Base-by-base conservation (phyloP, 2,329 filamentous ascomycete genomes). In the Hypoxylon sp. region DNA sequence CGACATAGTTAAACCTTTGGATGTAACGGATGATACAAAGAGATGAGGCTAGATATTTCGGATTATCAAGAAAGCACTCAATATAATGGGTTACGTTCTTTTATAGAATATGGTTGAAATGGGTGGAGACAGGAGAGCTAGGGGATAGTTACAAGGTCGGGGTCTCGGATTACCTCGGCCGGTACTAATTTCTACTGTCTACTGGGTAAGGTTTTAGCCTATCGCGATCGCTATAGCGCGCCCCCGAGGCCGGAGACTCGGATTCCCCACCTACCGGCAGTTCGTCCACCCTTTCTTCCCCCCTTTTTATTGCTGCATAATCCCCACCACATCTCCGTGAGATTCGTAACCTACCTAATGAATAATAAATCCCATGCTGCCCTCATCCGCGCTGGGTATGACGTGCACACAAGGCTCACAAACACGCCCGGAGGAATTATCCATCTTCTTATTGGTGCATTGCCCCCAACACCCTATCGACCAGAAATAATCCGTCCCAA, bases 141-240 rank as follows among this genome's bases (percentile, higher is more conserved):
- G 32, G 32, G 13, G 32, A 37, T 37, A 37, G 32, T 37, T n/a
- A 43, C 48, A 39, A 53, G 53, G 39, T 68, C 66, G 66, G 66
- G 52, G 60, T 62, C 56, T 64, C 59, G 57, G 66, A 59, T 67
- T 55, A 67, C 58, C 49, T 66, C 63, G 63, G 57, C 26, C 54
- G 64, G 56, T 49, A 56, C 22, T 56, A 50, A n/a, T 30, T 5
- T n/a, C 26, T 26, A 15, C 10, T 20, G 20, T n/a, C n/a, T n/a
- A n/a, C n/a, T n/a, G n/a, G n/a, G n/a, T n/a, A n/a, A n/a, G 20
- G 43, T 26, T 66, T 66, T 68, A 68, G 65, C 65, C 65, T 66
- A 55, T 68, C 59, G 52, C 19, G 13, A 46, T 64, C 57, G 59
- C 56, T 65, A 20, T 7, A 58, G 49, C 32, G 34, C 39, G 53